Evolutionary conservation across 257 asterid species (phyloP).

Genomic region (Solanum arcanum): DNA sequence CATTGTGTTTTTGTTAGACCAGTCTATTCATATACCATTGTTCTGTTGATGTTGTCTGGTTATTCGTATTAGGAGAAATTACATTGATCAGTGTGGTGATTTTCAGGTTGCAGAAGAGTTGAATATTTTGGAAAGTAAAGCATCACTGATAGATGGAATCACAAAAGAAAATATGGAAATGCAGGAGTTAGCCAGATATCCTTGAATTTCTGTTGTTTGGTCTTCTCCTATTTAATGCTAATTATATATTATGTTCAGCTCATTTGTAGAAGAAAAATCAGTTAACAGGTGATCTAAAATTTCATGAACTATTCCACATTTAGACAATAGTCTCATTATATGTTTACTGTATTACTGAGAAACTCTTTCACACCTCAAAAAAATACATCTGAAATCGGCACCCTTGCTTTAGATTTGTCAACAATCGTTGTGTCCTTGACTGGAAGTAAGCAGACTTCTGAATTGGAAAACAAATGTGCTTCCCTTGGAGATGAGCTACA

Average conservation of each 20-base stretch:
- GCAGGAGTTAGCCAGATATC: constrained; percentile 76
- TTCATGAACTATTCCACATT: background rate
- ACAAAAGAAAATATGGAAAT: constrained; percentile 46
- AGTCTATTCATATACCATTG: background rate
- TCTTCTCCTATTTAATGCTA: background rate
- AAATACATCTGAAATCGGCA: background rate
- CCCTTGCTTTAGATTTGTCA: constrained; percentile 1
- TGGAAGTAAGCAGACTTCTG: constrained; percentile 57
- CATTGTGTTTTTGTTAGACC: background rate
- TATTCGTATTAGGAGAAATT: background rate
- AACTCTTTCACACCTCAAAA: background rate
- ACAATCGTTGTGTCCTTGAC: constrained; percentile 37
- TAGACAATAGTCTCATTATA: background rate
- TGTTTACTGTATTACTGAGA: background rate
- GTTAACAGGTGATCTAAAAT: background rate
- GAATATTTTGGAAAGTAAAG: constrained; percentile 37
- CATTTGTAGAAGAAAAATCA: background rate
- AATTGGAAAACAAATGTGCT: constrained; percentile 44
- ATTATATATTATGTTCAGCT: background rate
- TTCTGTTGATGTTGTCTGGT: background rate
- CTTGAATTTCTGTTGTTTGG: constrained; percentile 18
- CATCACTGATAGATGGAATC: constrained; percentile 38
- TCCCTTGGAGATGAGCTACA: constrained; percentile 67
- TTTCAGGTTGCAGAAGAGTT: constrained; percentile 55
- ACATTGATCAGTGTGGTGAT: constrained; percentile 5